A percentile compares a stretch with the other conserved stretches of the same genome.
These are phyloP conservation scores for Didymella sp. DNA, from an alignment of 2,329 filamentous ascomycete genomes.

Conservation along the genomic window DNA sequence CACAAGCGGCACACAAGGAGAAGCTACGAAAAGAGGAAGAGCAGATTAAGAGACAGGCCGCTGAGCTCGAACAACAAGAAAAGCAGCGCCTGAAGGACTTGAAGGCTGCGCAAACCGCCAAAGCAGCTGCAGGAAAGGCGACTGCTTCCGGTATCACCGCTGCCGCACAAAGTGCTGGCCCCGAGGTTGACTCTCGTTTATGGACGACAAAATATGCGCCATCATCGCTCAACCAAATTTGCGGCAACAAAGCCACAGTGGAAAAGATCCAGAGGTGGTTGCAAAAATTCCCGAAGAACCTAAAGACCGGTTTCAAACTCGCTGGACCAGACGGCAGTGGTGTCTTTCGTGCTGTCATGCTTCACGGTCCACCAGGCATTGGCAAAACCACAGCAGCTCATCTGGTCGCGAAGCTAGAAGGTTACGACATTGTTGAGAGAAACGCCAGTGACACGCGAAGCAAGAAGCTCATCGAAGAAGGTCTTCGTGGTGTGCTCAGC, in stretches of 20 bases:
- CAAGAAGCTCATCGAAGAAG: slow-evolving; percentile 91
- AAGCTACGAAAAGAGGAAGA: slow-evolving; percentile 86
- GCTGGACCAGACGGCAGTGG: slow-evolving; percentile 86
- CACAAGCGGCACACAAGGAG: slow-evolving; percentile 81
- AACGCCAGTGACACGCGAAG: slow-evolving; percentile 96
- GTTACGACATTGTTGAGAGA: slow-evolving; percentile 91
- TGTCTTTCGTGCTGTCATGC: slow-evolving; percentile 84
- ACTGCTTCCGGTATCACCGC: slow-evolving; percentile 40
- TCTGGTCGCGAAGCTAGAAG: slow-evolving; percentile 88
- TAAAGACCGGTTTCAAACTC: slow-evolving; percentile 81
- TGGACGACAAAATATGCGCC: slow-evolving; percentile 98
- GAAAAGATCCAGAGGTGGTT: slow-evolving; percentile 92
- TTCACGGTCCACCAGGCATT: slow-evolving; percentile 94
- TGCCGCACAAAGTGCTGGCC: slow-evolving; percentile 27
- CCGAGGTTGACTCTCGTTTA: slow-evolving; percentile 55
- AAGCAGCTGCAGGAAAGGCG: slow-evolving; percentile 46
- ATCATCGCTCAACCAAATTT: slow-evolving; percentile 83
- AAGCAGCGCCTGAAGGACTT: slow-evolving; percentile 69
- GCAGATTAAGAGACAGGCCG: slow-evolving; percentile 79
- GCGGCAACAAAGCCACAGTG: slow-evolving; percentile 89
- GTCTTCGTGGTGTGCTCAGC: slow-evolving; percentile 87
- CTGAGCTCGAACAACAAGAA: slow-evolving; percentile 88
- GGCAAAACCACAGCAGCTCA: slow-evolving; percentile 98
- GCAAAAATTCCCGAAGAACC: slow-evolving; percentile 77
- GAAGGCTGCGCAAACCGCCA: slow-evolving; percentile 43